Evolutionary conservation across 2,329 filamentous ascomycete species (phyloP), one percentile per base, ranked within the genome.

Genomic region (Botryotinia calthae): DNA sequence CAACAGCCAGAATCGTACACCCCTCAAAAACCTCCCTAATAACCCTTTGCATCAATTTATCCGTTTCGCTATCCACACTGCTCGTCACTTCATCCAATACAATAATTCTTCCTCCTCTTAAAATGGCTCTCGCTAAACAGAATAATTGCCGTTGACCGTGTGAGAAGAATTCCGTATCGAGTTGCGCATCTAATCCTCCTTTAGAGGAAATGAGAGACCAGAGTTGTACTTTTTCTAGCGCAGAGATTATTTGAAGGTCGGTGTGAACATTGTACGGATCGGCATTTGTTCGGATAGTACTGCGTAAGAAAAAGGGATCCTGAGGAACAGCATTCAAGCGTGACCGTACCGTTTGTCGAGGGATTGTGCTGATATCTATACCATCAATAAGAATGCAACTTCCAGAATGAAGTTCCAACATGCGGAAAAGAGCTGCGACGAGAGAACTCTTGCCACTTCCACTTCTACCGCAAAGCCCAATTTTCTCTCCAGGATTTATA

Each of bases 151-250:
- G 79, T 75, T 88, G 83, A 1, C 86, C 86, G 61, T 85, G 83
- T 0, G 84, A 86, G 82, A 98, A 95, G 0, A 94, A 97, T 10
- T 86, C 83, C 2, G 84, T 81, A n/a, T 83, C 82, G 75, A 90
- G 84, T 2, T 73, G 62, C 2, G 74, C 72, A 22, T 78, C 75
- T 5, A 79, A 69, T 2, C 77, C 77, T 25, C 78, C 78, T 54
- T 75, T 77, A 1, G 44, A 70, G 7, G 25, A 37, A 18, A 79
- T 72, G 4, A 76, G 25, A 16, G 73, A 64, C 76, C 76, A 77
- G 6, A 79, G 74, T 31, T 84, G 81, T 0, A 87, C 84, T 61
- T 82, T 83, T 16, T 81, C 77, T 7, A 90, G 79, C 0, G 84
- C 86, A 18, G 80, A 75, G 51, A 83, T 80, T 72, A 87, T 83